Conservation (phyloP, 495 filamentous ascomycete species). For the Hyaloscypha finlandica region DNA sequence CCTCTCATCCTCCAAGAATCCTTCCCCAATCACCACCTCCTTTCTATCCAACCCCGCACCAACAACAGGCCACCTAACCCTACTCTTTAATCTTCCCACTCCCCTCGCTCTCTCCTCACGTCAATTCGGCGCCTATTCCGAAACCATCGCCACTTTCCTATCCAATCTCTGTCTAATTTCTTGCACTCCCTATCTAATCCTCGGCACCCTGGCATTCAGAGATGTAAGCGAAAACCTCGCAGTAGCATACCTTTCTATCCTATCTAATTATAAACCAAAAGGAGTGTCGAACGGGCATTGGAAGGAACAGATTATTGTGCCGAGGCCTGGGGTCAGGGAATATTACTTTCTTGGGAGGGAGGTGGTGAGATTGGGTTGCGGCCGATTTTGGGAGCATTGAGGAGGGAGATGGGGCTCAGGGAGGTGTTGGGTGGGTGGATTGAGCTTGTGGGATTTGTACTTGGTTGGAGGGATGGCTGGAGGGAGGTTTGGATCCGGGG, state of each 20-base stretch:
- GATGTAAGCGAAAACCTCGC: constrained; percentile 37
- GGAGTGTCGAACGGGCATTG: constrained; percentile 24
- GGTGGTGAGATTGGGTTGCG: constrained; percentile 50
- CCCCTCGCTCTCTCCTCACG: too few relatives aligned
- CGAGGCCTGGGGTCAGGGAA: constrained; percentile 30
- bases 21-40: constrained; percentile 30
- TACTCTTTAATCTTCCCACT: too few relatives aligned
- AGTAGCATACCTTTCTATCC: constrained; percentile 41
- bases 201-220: constrained; percentile 48
- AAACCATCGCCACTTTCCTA: too few relatives aligned
- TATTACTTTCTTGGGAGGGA: constrained; percentile 65
- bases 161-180: too few relatives aligned
- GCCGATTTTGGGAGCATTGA: constrained; percentile 41
- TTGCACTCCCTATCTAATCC: too few relatives aligned
- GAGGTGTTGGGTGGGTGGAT: constrained; percentile 30
- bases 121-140: too few relatives aligned
- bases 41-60: too few relatives aligned
- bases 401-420: constrained; percentile 15
- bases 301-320: constrained; percentile 30
- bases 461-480: constrained; percentile 61
- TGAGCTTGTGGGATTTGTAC: constrained; percentile 45
- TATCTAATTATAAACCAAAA: constrained; percentile 29
- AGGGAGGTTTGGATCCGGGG: constrained; percentile 60
- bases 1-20: constrained; percentile 70
- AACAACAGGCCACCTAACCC: too few relatives aligned